A percentile compares a stretch with the other conserved stretches of the same genome.
Conservation (phyloP, 306 rosid genomes). For the Sicyos baderoa region DNA sequence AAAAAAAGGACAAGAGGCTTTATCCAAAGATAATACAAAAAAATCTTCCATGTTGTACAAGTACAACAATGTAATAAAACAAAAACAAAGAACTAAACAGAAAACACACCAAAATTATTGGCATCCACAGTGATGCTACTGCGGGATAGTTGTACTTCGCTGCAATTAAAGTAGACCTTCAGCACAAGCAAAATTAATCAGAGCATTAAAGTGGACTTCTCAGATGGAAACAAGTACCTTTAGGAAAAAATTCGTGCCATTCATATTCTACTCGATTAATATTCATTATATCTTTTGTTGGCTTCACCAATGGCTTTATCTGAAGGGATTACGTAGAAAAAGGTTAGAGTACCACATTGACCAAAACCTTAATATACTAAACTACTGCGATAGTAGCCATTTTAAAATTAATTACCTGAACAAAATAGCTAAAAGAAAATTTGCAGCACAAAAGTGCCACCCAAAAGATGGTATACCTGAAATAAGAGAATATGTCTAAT, state of each 20-base stretch:
- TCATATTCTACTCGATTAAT: slow-evolving; percentile 51
- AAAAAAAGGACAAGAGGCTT: slow-evolving; percentile 22
- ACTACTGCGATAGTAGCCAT: not conserved
- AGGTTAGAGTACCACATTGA: slow-evolving; percentile 5
- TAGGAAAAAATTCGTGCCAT: slow-evolving; percentile 93
- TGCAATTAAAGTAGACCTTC: slow-evolving; percentile 36
- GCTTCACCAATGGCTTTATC: slow-evolving; percentile 84
- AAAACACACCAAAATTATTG: slow-evolving; percentile 60
- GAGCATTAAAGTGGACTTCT: slow-evolving; percentile 1
- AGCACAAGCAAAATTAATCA: slow-evolving; percentile 11
- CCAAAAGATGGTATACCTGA: slow-evolving; percentile 95
- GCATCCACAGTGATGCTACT: slow-evolving; percentile 73
- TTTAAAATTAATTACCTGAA: slow-evolving; percentile 44
- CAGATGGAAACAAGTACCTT: slow-evolving; percentile 36
- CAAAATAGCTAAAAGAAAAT: slow-evolving; percentile 64
- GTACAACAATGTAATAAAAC: not conserved
- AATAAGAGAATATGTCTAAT: slow-evolving; percentile 24
- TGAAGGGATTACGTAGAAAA: slow-evolving; percentile 24
- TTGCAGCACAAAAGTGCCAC: slow-evolving; percentile 66
- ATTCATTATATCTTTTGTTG: slow-evolving; percentile 79
- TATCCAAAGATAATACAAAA: slow-evolving; percentile 17
- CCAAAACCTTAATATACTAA: not conserved
- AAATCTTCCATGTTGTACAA: slow-evolving; percentile 17
- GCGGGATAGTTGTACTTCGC: slow-evolving; percentile 70
- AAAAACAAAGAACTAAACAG: slow-evolving; percentile 21